Conservation (phyloP, 225 moss, liverwort and hornwort species). For the Pseudisothecium myosuroides region DNA sequence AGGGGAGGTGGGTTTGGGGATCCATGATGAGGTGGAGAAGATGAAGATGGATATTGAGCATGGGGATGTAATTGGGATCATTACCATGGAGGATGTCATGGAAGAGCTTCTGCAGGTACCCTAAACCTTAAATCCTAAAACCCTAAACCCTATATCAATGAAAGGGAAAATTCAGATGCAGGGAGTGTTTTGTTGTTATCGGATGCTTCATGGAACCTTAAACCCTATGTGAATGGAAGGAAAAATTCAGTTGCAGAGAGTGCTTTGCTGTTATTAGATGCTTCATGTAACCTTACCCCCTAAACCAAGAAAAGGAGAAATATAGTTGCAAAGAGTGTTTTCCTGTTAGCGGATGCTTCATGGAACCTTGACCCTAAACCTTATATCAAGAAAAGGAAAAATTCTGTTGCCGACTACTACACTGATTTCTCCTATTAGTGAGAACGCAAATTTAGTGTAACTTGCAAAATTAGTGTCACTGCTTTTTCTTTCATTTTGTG, state of each 20-base stretch:
- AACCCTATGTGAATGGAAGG: neutral
- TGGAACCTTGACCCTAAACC: neutral
- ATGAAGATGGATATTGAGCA: slow-evolving; percentile 9
- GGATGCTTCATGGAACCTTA: neutral
- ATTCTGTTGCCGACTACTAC: neutral
- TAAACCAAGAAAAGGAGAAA: neutral
- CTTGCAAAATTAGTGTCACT: neutral
- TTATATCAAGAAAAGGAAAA: neutral
- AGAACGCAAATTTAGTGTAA: neutral
- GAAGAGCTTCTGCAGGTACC: slow-evolving; percentile 58
- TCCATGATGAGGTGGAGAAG: neutral
- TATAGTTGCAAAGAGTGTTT: neutral
- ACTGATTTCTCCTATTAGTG: neutral
- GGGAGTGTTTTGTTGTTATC: neutral
- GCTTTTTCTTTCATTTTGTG: neutral
- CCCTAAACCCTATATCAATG: neutral
- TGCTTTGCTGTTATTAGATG: neutral
- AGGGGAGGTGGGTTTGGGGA: neutral
- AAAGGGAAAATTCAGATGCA: neutral
- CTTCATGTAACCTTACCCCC: neutral
- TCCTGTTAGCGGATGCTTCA: neutral
- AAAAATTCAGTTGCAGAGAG: neutral
- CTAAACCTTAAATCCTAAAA: neutral
- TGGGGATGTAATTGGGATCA: slow-evolving; percentile 48
- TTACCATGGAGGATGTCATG: slow-evolving; percentile 66